phyloP scores from a whole-genome alignment of 352 stramenopile genomes.

The Halophytophthora polymorphica region DNA sequence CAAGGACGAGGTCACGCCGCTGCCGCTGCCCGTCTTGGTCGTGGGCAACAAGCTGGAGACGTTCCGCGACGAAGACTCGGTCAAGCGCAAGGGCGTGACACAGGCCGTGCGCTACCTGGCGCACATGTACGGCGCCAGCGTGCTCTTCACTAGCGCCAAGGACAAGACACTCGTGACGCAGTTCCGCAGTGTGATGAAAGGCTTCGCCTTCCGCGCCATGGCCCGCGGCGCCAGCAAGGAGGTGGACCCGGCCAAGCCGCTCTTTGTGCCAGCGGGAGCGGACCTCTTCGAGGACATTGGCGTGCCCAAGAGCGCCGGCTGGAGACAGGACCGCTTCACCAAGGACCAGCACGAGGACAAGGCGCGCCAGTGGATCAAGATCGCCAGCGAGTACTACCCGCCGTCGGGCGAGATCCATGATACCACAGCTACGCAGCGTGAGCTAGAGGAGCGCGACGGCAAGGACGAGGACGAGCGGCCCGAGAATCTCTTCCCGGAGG shows the following conservation, averaged over 20 bases:
- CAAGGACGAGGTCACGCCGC: conserved; percentile 64
- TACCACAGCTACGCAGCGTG: conserved; percentile 14
- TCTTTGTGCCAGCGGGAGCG: conserved; percentile 68
- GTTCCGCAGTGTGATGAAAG: conserved; percentile 65
- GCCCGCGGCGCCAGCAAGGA: conserved; percentile 54
- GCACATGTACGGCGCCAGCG: conserved; percentile 80
- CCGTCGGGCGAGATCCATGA: conserved; percentile 39
- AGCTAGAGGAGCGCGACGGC: conserved; percentile 23
- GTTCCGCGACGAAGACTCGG: conserved; percentile 85
- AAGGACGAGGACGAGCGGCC: conserved; percentile 24
- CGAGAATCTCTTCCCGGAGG: conserved; percentile 49
- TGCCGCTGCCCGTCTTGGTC: conserved; percentile 78
- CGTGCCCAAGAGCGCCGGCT: conserved; percentile 47
- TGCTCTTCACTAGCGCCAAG: conserved; percentile 85
- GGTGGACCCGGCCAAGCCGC: conserved; percentile 53
- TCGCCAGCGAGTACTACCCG: conserved; percentile 60
- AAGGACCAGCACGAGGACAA: conserved; percentile 60
- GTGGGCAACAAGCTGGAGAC: conserved; percentile 89
- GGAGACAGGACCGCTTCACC: conserved; percentile 44
- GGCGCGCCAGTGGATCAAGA: conserved; percentile 65
- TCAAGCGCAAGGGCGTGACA: conserved; percentile 78
- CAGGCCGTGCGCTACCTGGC: conserved; percentile 86
- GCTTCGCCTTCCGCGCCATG: conserved; percentile 55
- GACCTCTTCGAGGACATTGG: conserved; percentile 80
- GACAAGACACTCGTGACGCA: conserved; percentile 79